Base-by-base conservation (phyloP, 1,284 basidiomycete genomes). In the Fomes fomentarius region DNA sequence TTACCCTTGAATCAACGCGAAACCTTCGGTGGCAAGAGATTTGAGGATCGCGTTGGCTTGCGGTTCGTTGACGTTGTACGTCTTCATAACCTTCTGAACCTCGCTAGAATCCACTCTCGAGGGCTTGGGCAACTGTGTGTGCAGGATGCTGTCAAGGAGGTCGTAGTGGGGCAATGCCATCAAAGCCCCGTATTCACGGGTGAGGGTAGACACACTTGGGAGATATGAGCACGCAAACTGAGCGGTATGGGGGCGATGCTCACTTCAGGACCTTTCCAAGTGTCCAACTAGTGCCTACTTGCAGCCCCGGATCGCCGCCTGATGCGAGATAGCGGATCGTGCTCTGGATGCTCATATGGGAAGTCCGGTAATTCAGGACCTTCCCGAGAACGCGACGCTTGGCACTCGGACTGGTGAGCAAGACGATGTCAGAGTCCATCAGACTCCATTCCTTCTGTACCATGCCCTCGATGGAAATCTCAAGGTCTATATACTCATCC, bases 1-100 rank as follows among this genome's bases (percentile, higher is more conserved):
- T 59, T 67, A 96, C 95, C 96, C 97, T 80, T 99, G 97, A 53
- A 99, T 96, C 31, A 99, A 76, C 0, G 87, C 84, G 67, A 99
- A 98, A 1, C 96, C 97, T 21, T 85, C 74, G 0, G 83, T 83
- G 37, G 74, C 72, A 62, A 97, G 77, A 0, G 94, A 84, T 22
- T 86, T 87, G 5, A 94, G 69, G 44, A 99, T 94, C 2, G 97
- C 97, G 35, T 78, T 82, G 3, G 96, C 96, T 71, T 99, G 97
- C 3, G 97, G 96, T 68, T 96, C 89, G 67, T 99, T 99, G 52
- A 98, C 83, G 41, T 81, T 78, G 68, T 91, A 91, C 1, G 74
- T 75, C 11, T 78, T 68, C 88, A 94, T 94, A 1, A 88, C 82
- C 51, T 79, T 76, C 45, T 81, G 70, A 8, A 96, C 68, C 19